Percentiles rank a stretch among this genome's conserved stretches.
These are phyloP conservation scores for Corylus americana DNA, from an alignment of 306 rosid genomes.

Conservation along the genomic window DNA sequence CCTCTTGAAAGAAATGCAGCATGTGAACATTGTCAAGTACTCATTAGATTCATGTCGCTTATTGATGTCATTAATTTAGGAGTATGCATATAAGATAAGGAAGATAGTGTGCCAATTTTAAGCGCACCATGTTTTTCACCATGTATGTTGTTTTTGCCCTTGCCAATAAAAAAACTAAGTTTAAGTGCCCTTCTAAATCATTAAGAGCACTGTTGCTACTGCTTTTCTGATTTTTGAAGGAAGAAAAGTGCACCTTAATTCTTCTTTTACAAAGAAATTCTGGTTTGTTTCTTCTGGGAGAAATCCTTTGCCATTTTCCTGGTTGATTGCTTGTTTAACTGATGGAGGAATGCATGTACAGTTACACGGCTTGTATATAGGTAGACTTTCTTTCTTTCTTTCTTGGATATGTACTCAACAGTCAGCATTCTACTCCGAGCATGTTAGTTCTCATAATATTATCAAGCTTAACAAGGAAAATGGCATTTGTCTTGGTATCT, in stretches of 20 bases:
- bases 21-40: conserved; percentile 86
- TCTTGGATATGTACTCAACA: not conserved
- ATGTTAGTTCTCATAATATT: not conserved
- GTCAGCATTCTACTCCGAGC: not conserved
- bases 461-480: not conserved
- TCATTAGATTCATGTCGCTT: not conserved
- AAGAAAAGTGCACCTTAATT: too few relatives aligned
- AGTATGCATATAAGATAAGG: not conserved
- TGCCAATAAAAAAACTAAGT: conserved; percentile 4
- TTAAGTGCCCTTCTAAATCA: not conserved
- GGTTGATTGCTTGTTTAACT: conserved; percentile 4
- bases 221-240: conserved; percentile 5
- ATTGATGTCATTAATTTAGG: not conserved
- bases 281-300: conserved; percentile 1
- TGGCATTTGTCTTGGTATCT: not conserved
- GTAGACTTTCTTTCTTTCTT: not conserved
- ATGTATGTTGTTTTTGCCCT: not conserved
- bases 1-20: conserved; percentile 88
- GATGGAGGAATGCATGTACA: conserved; percentile 5
- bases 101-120: not conserved
- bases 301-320: not conserved
- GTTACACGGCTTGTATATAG: not conserved
- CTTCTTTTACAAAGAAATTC: not conserved
- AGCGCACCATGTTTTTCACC: not conserved
- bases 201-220: not conserved